Evolutionary conservation across 2,329 filamentous ascomycete genomes (phyloP).

Genomic region (Knoxdaviesia proteae): DNA sequence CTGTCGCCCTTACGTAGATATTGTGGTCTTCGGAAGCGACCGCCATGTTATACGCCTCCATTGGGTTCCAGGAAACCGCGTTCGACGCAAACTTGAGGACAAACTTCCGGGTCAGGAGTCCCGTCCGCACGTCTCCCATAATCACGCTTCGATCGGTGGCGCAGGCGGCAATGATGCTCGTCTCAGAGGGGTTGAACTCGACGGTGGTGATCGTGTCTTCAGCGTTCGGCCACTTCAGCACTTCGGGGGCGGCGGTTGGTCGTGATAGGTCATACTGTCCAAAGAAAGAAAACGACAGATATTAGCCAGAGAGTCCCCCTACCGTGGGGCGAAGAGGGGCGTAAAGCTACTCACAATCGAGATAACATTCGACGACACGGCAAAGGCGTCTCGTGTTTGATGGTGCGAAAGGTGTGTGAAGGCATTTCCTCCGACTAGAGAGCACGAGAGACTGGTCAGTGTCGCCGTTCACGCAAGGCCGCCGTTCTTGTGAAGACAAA

Average conservation of each 20-base stretch:
- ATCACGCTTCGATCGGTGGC: constrained; percentile 73
- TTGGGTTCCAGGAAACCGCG: constrained; percentile 78
- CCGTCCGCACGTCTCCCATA: constrained; percentile 80
- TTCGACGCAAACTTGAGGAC: constrained; percentile 69
- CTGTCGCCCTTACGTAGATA: constrained; percentile 18
- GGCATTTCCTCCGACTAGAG: constrained; percentile 44
- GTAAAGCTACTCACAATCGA: constrained; percentile 28
- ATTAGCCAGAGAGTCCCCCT: too few species aligned
- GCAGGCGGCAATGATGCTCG: constrained; percentile 68
- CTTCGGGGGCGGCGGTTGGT: constrained; percentile 61
- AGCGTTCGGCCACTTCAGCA: constrained; percentile 68
- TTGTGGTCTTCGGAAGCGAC: constrained; percentile 91
- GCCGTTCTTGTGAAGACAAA: not conserved
- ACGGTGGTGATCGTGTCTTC: constrained; percentile 80
- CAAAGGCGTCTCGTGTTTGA: constrained; percentile 57
- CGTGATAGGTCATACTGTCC: constrained; percentile 55
- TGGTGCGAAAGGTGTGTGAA: constrained; percentile 78
- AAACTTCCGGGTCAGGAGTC: constrained; percentile 60
- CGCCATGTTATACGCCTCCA: constrained; percentile 91
- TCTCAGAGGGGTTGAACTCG: constrained; percentile 85
- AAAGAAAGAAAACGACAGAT: too few species aligned
- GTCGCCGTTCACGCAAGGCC: not conserved
- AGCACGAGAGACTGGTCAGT: not conserved
- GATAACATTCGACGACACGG: constrained; percentile 55
- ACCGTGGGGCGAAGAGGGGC: not conserved